Conservation (phyloP, 108 stramenopile genomes). For the Fistulifera solaris region DNA sequence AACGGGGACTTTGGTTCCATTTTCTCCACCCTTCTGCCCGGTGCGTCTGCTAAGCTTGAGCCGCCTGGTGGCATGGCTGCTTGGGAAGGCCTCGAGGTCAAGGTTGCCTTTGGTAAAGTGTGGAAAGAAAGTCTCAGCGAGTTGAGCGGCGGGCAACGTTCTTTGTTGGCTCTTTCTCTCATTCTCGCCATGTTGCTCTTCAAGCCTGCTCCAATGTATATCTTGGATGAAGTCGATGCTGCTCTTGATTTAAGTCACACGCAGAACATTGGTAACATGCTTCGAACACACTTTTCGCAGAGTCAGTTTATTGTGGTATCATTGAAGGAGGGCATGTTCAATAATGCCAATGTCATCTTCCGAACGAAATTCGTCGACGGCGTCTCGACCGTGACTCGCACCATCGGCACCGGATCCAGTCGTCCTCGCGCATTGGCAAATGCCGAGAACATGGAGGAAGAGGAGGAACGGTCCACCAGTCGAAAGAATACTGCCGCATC, state of each 20-base stretch:
- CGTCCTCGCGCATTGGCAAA: constrained; percentile 33
- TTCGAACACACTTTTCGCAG: constrained; percentile 95
- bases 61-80: constrained; percentile 91
- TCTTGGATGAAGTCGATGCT: constrained; percentile 97
- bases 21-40: constrained; percentile 95
- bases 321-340: constrained; percentile 99
- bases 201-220: constrained; percentile 99
- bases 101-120: constrained; percentile 91
- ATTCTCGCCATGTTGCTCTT: constrained; percentile 94
- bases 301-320: constrained; percentile 99
- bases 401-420: constrained; percentile 72
- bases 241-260: constrained; percentile 98
- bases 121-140: constrained; percentile 99
- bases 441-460: constrained; percentile 7
- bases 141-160: constrained; percentile 97
- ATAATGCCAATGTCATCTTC: constrained; percentile 99
- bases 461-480: too few relatives aligned
- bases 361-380: constrained; percentile 98
- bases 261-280: constrained; percentile 99
- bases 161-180: constrained; percentile 93
- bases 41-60: constrained; percentile 91
- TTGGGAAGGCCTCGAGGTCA: constrained; percentile 96
- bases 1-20: constrained; percentile 98
- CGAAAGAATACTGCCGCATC: too few relatives aligned
- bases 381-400: constrained; percentile 92